These are phyloP conservation scores for Corynespora cassiicola DNA, from an alignment of 2,329 filamentous ascomycete species.

Conservation along the genomic window DNA sequence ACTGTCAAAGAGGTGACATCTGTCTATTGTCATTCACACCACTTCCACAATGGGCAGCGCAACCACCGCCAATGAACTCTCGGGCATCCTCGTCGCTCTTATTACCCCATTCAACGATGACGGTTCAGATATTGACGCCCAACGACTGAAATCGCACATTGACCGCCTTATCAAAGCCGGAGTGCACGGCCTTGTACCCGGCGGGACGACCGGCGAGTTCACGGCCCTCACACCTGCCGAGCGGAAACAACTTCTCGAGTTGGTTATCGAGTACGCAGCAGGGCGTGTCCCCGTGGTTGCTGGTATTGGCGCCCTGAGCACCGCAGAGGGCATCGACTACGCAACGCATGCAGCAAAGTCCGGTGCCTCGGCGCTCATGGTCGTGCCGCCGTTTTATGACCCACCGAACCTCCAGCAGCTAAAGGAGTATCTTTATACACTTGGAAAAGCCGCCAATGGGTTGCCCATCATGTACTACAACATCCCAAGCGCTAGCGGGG, in stretches of 20 bases:
- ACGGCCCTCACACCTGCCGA: constrained; percentile 52
- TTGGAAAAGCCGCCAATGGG: constrained; percentile 48
- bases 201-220: constrained; percentile 60
- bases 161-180: constrained; percentile 54
- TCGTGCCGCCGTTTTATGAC: constrained; percentile 60
- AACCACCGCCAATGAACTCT: constrained; percentile 15
- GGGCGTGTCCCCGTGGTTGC: constrained; percentile 52
- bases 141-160: constrained; percentile 52
- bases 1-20: too few relatives aligned
- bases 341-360: constrained; percentile 47
- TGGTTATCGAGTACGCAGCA: constrained; percentile 44
- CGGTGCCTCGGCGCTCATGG: constrained; percentile 55
- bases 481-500: constrained; percentile 56
- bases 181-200: constrained; percentile 58
- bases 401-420: constrained; percentile 50
- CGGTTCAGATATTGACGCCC: constrained; percentile 48
- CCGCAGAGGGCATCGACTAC: constrained; percentile 49
- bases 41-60: constrained; percentile 4
- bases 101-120: constrained; percentile 57
- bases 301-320: constrained; percentile 54
- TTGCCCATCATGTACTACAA: constrained; percentile 60
- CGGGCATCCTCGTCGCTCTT: constrained; percentile 57
- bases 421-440: too few relatives aligned
- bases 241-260: constrained; percentile 53
- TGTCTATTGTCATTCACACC: too few relatives aligned